A percentile compares a stretch with the other conserved stretches of the same genome.
phyloP scores from a whole-genome alignment of 441 rosid genomes.

The Dalechampia spathulata region DNA sequence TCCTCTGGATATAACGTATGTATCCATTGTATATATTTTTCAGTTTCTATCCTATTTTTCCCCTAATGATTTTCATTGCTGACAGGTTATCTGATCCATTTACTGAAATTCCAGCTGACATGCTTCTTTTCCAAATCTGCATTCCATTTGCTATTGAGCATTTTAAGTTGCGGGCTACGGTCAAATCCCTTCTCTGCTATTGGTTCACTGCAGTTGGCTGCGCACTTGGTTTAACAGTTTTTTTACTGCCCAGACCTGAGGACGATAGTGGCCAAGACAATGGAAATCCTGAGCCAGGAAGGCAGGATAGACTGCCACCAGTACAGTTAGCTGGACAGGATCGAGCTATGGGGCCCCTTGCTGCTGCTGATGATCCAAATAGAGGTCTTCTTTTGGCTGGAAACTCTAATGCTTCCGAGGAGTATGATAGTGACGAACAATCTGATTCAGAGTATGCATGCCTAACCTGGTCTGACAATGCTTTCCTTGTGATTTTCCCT shows the following conservation, averaged over 20 bases:
- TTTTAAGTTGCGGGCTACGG: constrained; percentile 81
- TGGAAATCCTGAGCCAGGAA: constrained; percentile 62
- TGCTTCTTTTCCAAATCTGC: constrained; percentile 97
- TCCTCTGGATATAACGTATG: constrained; percentile 90
- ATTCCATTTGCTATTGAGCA: constrained; percentile 93
- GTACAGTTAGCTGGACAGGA: constrained; percentile 67
- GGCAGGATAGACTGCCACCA: constrained; percentile 63
- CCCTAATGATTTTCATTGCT: constrained; percentile 9
- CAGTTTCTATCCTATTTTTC: neutral
- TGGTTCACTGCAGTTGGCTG: constrained; percentile 93
- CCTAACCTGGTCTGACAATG: no score
- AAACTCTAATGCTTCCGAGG: constrained; percentile 41
- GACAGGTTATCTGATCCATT: constrained; percentile 93
- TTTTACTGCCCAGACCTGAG: constrained; percentile 73
- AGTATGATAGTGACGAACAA: constrained; percentile 67
- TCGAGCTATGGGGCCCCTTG: constrained; percentile 48
- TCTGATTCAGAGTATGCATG: constrained; percentile 72
- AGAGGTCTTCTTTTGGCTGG: constrained; percentile 33
- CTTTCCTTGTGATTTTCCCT: no score
- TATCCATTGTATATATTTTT: neutral
- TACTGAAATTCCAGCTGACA: constrained; percentile 97
- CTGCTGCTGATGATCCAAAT: constrained; percentile 42
- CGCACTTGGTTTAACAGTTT: constrained; percentile 85
- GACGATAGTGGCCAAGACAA: constrained; percentile 67
- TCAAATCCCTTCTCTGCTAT: constrained; percentile 77